These are phyloP conservation scores for Xylaria arbuscula DNA, from an alignment of 2,329 filamentous ascomycete species.

Conservation along the genomic window DNA sequence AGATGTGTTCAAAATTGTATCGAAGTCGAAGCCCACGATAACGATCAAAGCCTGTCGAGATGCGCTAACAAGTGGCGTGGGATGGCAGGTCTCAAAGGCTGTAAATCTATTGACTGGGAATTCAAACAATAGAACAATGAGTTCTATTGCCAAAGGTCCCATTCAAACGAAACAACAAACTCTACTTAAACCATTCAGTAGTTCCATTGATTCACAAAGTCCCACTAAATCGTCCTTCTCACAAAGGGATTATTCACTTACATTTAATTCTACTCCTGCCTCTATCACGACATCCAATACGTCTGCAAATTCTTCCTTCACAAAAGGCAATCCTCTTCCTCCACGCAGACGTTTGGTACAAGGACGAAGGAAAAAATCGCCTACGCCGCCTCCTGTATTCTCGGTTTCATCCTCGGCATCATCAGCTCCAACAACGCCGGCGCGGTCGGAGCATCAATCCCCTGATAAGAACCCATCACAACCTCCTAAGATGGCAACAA, in stretches of 20 bases:
- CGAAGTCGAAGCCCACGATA: conserved; percentile 43
- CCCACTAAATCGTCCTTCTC: conserved; percentile 33
- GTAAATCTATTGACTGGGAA: conserved; percentile 42
- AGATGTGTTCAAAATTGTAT: conserved; percentile 47
- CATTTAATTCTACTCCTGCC: conserved; percentile 27
- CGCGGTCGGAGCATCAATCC: conserved; percentile 37
- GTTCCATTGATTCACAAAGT: conserved; percentile 6
- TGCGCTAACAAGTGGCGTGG: conserved; percentile 43
- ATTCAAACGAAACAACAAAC: conserved; percentile 30
- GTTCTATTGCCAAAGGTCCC: conserved; percentile 16
- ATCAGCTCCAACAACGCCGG: conserved; percentile 48
- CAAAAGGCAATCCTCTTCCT: conserved; percentile 33
- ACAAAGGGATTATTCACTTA: conserved; percentile 33
- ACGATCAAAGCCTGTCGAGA: conserved; percentile 48
- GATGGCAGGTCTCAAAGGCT: conserved; percentile 46
- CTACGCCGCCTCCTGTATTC: conserved; percentile 47
- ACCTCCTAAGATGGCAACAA: conserved; percentile 11
- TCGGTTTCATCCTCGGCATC: conserved; percentile 49
- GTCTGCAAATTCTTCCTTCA: conserved; percentile 36
- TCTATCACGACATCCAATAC: conserved; percentile 29
- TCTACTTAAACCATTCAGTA: conserved; percentile 12
- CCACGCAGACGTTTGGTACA: conserved; percentile 48
- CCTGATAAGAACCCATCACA: conserved; percentile 22
- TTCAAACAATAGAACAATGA: neutral
- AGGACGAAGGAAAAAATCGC: conserved; percentile 45